Evolutionary conservation across 495 filamentous ascomycete genomes (phyloP), one percentile per base, ranked within the genome.

Genomic region (Amorphotheca resinae): DNA sequence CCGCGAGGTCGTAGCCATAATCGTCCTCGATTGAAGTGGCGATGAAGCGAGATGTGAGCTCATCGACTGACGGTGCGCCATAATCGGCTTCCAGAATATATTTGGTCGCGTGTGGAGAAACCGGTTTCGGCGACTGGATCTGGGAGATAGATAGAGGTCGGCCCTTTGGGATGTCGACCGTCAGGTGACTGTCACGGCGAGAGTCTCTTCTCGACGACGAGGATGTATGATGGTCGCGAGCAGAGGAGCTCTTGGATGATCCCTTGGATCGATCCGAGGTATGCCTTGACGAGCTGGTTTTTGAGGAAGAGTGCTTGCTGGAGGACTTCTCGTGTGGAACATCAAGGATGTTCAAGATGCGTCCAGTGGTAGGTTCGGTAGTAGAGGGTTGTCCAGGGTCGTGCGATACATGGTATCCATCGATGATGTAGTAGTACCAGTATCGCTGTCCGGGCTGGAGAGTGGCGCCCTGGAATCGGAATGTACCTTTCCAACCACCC

Each of bases 381-480:
- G 86, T 93, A 60, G 80, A 85, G 44, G 82, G 74, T 59, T 84
- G 76, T 56, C 84, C 85, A 38, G 93, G 91, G 66, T 98, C 91
- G 72, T 96, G 89, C 36, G 91, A 89, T 62, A 95, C 82, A 64
- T 95, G 88, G 77, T 95, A 95, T 46, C 91, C 91, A 59, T 98
- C 91, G 67, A 96, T 93, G 82, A 98, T 95, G 72, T 95, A 98
- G 75, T 98, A 98, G 77, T 96, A 98, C 91, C 93, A 98, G 79
- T 95, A 96, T 53, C 91, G 79, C 57, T 80, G 73, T 45, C 88
- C 85, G 42, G 83, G 70, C 69, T 87, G 76, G 41, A 95, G 73
- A 45, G 84, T 82, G 34, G 76, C 65, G 59, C 79, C 80, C 67
- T 89, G 86, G 70, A 98, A 94, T 65, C 84, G 78, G 73, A 98